Conservation (phyloP, 352 stramenopile species). For the Globisporangium spiculum region DNA sequence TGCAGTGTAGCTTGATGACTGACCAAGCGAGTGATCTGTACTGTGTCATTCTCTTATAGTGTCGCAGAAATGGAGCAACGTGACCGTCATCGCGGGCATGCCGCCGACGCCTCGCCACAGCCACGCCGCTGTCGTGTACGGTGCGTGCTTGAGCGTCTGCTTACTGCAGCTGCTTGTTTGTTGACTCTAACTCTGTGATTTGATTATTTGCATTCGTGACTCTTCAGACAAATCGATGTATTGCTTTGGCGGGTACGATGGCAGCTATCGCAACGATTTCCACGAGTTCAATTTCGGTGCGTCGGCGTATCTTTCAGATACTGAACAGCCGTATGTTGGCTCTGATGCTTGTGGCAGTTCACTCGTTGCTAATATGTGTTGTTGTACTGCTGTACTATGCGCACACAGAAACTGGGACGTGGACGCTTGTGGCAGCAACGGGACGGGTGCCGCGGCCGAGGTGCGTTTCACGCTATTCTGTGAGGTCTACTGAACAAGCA, state of each 20-base stretch:
- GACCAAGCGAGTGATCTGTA: not conserved
- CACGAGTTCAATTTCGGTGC: conserved; percentile 94
- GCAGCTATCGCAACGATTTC: conserved; percentile 94
- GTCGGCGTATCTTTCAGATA: not conserved
- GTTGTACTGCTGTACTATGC: not conserved
- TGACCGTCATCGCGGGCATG: conserved; percentile 73
- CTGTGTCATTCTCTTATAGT: conserved; percentile 27
- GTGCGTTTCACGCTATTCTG: conserved; percentile 21
- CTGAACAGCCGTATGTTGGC: not conserved
- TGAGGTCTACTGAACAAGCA: not conserved
- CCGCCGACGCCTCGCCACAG: conserved; percentile 93
- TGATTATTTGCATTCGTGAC: not conserved
- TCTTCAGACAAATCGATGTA: conserved; percentile 79
- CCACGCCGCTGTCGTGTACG: conserved; percentile 91
- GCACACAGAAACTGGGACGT: conserved; percentile 69
- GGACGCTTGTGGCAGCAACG: conserved; percentile 81
- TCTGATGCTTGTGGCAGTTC: not conserved
- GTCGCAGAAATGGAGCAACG: conserved; percentile 77
- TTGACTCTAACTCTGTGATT: not conserved
- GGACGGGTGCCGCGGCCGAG: conserved; percentile 66
- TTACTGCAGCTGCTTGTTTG: not conserved
- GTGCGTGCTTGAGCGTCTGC: conserved; percentile 21
- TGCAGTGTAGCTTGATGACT: conserved; percentile 1
- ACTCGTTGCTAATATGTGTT: not conserved
- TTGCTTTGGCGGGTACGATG: conserved; percentile 95